phyloP scores from a whole-genome alignment of 345 rosid genomes.

The Psidium friedrichsthalianum region DNA sequence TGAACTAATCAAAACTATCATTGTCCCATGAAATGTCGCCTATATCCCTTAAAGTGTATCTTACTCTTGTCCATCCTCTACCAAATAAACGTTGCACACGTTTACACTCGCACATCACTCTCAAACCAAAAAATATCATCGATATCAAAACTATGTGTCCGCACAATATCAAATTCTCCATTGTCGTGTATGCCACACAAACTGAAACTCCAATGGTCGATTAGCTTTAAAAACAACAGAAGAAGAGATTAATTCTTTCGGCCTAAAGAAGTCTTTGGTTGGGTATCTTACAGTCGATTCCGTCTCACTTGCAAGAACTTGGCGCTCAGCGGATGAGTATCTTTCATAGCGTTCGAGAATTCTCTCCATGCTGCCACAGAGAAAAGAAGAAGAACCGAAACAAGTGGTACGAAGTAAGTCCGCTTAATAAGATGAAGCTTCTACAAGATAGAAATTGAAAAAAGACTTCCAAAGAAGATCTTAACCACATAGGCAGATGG shows the following conservation, averaged over 20 bases:
- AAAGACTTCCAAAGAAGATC: neutral
- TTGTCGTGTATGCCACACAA: neutral
- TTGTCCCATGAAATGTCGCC: too few relatives aligned
- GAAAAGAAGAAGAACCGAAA: neutral
- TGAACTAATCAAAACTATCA: too few relatives aligned
- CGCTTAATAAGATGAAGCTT: neutral
- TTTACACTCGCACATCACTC: too few relatives aligned
- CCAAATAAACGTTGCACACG: too few relatives aligned
- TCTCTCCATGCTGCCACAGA: slow-evolving; percentile 56
- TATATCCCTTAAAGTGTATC: too few relatives aligned
- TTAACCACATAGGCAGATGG: neutral
- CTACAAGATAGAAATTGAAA: neutral
- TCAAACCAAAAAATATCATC: too few relatives aligned
- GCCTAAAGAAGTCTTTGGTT: neutral
- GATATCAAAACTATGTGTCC: too few relatives aligned
- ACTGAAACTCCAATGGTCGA: neutral
- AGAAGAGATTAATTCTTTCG: neutral
- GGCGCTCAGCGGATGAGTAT: slow-evolving; percentile 53
- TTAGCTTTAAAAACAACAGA: neutral
- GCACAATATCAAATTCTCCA: too few relatives aligned
- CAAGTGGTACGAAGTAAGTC: neutral
- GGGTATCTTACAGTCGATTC: slow-evolving; percentile 20
- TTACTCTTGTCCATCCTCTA: too few relatives aligned
- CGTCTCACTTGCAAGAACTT: slow-evolving; percentile 30
- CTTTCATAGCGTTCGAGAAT: slow-evolving; percentile 76